Percentiles rank a stretch among this genome's conserved stretches.
Conservation (phyloP, 352 stramenopile species). For the Peronospora tabacina region DNA sequence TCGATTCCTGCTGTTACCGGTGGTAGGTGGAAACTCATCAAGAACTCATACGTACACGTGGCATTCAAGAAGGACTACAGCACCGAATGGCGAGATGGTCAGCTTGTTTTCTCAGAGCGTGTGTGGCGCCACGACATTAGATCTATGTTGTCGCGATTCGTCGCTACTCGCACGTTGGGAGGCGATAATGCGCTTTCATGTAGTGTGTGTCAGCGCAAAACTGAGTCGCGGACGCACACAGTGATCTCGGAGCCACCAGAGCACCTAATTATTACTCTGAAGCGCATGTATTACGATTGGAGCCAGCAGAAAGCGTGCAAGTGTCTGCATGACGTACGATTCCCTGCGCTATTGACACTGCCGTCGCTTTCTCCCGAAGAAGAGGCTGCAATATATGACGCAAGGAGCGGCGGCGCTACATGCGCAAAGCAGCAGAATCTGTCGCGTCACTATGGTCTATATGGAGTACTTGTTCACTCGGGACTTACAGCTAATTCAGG, state of each 20-base stretch:
- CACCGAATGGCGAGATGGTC: slow-evolving; percentile 76
- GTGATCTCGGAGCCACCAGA: slow-evolving; percentile 71
- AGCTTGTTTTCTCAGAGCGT: slow-evolving; percentile 73
- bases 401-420: slow-evolving; percentile 5
- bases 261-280: slow-evolving; percentile 83
- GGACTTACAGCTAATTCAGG: slow-evolving; percentile 84
- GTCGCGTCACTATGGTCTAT: slow-evolving; percentile 76
- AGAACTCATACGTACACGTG: slow-evolving; percentile 79
- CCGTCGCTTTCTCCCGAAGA: slow-evolving; percentile 58
- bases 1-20: slow-evolving; percentile 18
- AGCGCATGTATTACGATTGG: slow-evolving; percentile 89
- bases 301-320: slow-evolving; percentile 83
- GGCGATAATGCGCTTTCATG: slow-evolving; percentile 77
- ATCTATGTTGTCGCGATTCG: slow-evolving; percentile 78
- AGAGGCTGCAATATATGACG: slow-evolving; percentile 26
- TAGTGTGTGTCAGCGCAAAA: slow-evolving; percentile 62
- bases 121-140: slow-evolving; percentile 77
- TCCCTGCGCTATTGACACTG: slow-evolving; percentile 59
- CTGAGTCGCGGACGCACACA: slow-evolving; percentile 74
- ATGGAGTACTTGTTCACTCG: slow-evolving; percentile 86
- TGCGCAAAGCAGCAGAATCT: slow-evolving; percentile 24
- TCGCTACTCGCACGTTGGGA: slow-evolving; percentile 67
- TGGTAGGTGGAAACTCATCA: slow-evolving; percentile 67
- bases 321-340: slow-evolving; percentile 76
- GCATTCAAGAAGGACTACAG: slow-evolving; percentile 88